These are phyloP conservation scores for Metschnikowia peoriensis DNA, from an alignment of 805 yeast species.

Conservation along the genomic window DNA sequence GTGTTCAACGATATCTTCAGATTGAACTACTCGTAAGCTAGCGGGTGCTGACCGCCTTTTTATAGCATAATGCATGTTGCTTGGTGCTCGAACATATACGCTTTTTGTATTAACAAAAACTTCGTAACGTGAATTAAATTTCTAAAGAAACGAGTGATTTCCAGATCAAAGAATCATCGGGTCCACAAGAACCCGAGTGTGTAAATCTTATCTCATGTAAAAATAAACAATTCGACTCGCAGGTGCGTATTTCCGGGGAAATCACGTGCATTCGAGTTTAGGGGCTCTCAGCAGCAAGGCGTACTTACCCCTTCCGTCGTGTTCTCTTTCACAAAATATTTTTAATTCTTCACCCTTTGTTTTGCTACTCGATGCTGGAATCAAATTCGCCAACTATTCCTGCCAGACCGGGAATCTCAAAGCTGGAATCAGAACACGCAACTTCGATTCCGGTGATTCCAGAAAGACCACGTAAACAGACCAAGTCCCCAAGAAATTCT, in stretches of 20 bases:
- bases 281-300: neutral
- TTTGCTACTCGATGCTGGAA: conserved; percentile 1
- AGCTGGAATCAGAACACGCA: neutral
- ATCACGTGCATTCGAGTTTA: neutral
- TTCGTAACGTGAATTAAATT: too few relatives aligned
- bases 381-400: conserved; percentile 1
- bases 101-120: too few relatives aligned
- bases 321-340: neutral
- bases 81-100: too few relatives aligned
- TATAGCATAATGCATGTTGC: neutral
- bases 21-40: conserved; percentile 70
- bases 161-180: too few relatives aligned
- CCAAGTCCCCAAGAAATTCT: neutral
- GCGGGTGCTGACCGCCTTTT: neutral
- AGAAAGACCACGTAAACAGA: conserved; percentile 1
- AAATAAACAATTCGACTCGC: neutral
- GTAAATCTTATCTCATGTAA: too few relatives aligned
- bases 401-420: conserved; percentile 1
- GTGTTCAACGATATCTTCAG: conserved; percentile 97
- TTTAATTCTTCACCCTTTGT: neutral
- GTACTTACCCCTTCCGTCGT: neutral
- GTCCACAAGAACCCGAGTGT: too few relatives aligned
- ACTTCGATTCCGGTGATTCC: conserved; percentile 4
- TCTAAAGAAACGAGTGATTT: too few relatives aligned
- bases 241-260: neutral